phyloP scores from a whole-genome alignment of 2,329 filamentous ascomycete species.

The Talaromyces islandicus region DNA sequence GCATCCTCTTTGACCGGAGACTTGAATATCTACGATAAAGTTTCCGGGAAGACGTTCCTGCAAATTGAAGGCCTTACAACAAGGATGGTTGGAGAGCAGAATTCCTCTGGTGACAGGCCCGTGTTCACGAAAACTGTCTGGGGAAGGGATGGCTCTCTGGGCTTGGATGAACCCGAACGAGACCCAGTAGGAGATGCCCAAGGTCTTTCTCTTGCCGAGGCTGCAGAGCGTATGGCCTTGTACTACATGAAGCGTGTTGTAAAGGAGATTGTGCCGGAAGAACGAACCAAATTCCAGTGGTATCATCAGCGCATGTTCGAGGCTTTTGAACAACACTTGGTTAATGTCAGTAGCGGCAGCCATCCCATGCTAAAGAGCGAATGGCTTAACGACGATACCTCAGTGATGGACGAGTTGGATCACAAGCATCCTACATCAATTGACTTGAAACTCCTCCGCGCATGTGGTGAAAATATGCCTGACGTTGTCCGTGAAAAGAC shows the following conservation, averaged over 20 bases:
- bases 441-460: slow-evolving; percentile 1
- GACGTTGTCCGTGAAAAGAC: slow-evolving; percentile 27
- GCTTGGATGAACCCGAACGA: neutral
- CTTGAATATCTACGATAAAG: neutral
- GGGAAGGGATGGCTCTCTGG: neutral
- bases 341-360: neutral
- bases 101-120: neutral
- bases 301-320: neutral
- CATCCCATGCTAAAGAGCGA: neutral
- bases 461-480: slow-evolving; percentile 29
- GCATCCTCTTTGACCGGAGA: neutral
- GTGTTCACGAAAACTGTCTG: slow-evolving; percentile 2
- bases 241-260: slow-evolving; percentile 4
- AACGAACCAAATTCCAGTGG: slow-evolving; percentile 1
- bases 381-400: neutral
- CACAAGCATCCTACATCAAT: neutral
- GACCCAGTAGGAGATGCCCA: neutral
- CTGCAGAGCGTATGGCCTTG: neutral
- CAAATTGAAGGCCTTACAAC: slow-evolving; percentile 3
- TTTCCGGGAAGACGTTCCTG: neutral
- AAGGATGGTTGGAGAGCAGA: neutral
- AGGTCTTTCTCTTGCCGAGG: neutral
- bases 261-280: neutral
- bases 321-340: neutral
- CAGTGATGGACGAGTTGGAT: neutral